A percentile compares a stretch with the other conserved stretches of the same genome.
Conservation (phyloP, 2,329 filamentous ascomycete species). For the Botrytis cinerea region DNA sequence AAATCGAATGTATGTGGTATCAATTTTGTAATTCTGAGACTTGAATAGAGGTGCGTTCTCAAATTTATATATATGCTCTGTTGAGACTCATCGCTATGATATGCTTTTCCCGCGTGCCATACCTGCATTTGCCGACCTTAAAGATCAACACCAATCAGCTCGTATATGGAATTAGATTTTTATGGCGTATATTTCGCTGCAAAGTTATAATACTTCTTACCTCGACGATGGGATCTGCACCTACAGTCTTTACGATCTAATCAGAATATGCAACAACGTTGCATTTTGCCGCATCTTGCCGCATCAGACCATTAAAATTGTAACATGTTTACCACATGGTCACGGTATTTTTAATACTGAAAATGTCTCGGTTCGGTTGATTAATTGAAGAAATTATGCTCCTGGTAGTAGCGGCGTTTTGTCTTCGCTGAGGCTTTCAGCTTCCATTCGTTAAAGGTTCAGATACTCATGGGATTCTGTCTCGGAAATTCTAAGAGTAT, state of each 20-base stretch:
- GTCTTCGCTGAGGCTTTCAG: background rate
- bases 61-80: background rate
- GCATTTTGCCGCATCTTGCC: background rate
- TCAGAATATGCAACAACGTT: background rate
- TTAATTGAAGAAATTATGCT: background rate
- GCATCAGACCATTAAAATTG: background rate
- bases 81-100: background rate
- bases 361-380: background rate
- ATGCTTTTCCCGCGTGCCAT: background rate
- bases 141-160: background rate
- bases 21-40: background rate
- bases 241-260: background rate
- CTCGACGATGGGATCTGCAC: background rate
- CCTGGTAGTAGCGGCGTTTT: no score
- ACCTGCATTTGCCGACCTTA: background rate
- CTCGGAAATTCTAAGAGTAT: background rate
- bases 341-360: background rate
- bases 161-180: background rate
- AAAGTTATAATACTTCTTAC: background rate
- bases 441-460: background rate
- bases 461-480: background rate
- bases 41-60: background rate
- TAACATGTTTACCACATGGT: background rate
- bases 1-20: background rate
- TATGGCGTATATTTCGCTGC: no score